A percentile compares a stretch with the other conserved stretches of the same genome.
These are phyloP conservation scores for Ambrosiella cleistominuta DNA, from an alignment of 2,329 filamentous ascomycete genomes.

Conservation along the genomic window DNA sequence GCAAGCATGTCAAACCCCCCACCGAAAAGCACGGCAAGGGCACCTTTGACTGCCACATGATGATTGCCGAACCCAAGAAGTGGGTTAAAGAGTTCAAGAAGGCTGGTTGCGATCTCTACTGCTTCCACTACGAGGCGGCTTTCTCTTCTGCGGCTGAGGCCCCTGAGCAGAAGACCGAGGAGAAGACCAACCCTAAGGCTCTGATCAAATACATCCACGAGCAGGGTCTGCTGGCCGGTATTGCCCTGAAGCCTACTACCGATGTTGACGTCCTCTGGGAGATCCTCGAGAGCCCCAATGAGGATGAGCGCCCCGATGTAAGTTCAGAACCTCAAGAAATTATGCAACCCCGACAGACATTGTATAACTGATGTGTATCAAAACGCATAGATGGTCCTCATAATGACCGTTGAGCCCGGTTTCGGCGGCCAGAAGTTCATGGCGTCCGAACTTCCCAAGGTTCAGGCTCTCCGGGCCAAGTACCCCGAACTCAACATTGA, in stretches of 20 bases:
- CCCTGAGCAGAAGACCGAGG: constrained; percentile 50
- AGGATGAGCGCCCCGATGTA: constrained; percentile 74
- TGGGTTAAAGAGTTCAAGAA: constrained; percentile 94
- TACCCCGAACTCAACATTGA: constrained; percentile 95
- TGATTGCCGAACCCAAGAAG: constrained; percentile 98
- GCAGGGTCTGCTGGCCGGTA: constrained; percentile 72
- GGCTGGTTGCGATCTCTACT: constrained; percentile 95
- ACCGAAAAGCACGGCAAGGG: constrained; percentile 54
- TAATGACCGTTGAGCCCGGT: constrained; percentile 96
- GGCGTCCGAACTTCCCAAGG: constrained; percentile 88
- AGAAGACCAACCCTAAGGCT: constrained; percentile 64
- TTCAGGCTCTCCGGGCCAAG: constrained; percentile 59
- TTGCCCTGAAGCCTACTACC: constrained; percentile 90
- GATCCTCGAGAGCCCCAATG: constrained; percentile 55
- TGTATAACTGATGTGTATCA: not conserved
- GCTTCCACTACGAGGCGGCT: constrained; percentile 98
- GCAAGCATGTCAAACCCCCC: constrained; percentile 65
- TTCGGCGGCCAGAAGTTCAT: constrained; percentile 99
- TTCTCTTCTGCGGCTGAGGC: constrained; percentile 71
- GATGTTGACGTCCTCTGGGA: constrained; percentile 84
- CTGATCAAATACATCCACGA: constrained; percentile 84
- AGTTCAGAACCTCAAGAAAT: constrained; percentile 21
- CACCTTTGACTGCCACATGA: constrained; percentile 99
- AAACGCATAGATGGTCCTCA: constrained; percentile 72
- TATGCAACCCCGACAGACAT: no score